Percentiles rank a stretch among this genome's conserved stretches.
Conservation (phyloP, 345 rosid species). For the Ceriops tagal region DNA sequence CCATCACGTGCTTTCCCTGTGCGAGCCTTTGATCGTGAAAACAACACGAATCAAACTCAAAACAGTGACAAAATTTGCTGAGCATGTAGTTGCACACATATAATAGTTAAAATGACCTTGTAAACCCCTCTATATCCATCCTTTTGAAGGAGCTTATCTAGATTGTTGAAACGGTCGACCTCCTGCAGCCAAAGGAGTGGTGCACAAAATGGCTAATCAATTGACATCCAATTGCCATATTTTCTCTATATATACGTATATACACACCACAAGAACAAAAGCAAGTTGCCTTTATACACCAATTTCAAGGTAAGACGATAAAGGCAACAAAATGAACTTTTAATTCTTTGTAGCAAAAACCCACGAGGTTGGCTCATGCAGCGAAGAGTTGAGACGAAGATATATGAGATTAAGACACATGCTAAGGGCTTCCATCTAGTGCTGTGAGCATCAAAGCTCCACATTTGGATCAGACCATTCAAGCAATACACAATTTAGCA, state of each 20-base stretch:
- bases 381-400: too few relatives aligned
- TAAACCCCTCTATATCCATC: slow-evolving; percentile 5
- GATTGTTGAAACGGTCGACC: slow-evolving; percentile 20
- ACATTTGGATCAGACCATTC: too few relatives aligned
- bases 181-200: slow-evolving; percentile 12
- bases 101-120: neutral
- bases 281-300: too few relatives aligned
- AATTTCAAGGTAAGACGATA: too few relatives aligned
- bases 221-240: neutral
- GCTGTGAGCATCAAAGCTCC: too few relatives aligned
- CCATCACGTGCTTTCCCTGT: slow-evolving; percentile 87
- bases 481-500: too few relatives aligned
- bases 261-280: too few relatives aligned
- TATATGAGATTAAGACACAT: too few relatives aligned
- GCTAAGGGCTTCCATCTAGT: too few relatives aligned
- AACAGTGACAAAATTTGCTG: slow-evolving; percentile 11
- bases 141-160: neutral
- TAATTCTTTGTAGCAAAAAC: neutral
- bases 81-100: neutral
- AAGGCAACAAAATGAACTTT: neutral
- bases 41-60: slow-evolving; percentile 45
- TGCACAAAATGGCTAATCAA: neutral
- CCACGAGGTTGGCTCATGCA: too few relatives aligned
- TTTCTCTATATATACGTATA: neutral
- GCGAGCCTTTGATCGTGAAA: slow-evolving; percentile 56